Conservation (phyloP, 495 filamentous ascomycete genomes). For the Hypoxylon crocopeplum region DNA sequence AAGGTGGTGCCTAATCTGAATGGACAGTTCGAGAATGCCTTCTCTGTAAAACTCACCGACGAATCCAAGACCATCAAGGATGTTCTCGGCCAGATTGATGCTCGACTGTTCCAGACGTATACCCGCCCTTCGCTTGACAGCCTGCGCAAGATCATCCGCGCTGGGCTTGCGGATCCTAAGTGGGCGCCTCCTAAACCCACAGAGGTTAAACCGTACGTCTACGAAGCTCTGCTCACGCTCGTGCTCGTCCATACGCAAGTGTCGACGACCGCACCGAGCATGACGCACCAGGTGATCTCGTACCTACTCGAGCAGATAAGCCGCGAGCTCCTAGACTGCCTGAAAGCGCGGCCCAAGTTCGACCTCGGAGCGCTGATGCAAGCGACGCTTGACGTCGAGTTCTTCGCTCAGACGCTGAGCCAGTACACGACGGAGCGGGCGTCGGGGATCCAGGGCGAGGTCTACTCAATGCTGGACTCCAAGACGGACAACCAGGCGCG, state of each 20-base stretch:
- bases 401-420: conserved; percentile 89
- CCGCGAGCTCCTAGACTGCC: conserved; percentile 71
- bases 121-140: conserved; percentile 71
- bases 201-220: conserved; percentile 86
- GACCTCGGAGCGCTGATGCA: conserved; percentile 87
- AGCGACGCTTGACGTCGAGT: conserved; percentile 95
- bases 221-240: conserved; percentile 78
- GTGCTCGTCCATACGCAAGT: conserved; percentile 94
- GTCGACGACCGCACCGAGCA: conserved; percentile 73
- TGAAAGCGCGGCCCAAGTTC: conserved; percentile 71
- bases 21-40: conserved; percentile 84
- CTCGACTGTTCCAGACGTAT: conserved; percentile 88
- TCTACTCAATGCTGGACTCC: conserved; percentile 87
- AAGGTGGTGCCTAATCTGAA: conserved; percentile 83
- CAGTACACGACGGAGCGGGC: conserved; percentile 87
- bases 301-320: conserved; percentile 81
- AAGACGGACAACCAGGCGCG: conserved; percentile 87
- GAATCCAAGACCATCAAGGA: conserved; percentile 89
- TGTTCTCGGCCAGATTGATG: conserved; percentile 87
- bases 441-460: conserved; percentile 76
- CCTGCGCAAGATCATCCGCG: conserved; percentile 68
- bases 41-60: conserved; percentile 89
- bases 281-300: conserved; percentile 77
- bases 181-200: conserved; percentile 75
- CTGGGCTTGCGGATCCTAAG: conserved; percentile 70